A percentile compares a stretch with the other conserved stretches of the same genome.
phyloP scores from a whole-genome alignment of 164 flowering plant genomes.

The Macadamia integrifolia region DNA sequence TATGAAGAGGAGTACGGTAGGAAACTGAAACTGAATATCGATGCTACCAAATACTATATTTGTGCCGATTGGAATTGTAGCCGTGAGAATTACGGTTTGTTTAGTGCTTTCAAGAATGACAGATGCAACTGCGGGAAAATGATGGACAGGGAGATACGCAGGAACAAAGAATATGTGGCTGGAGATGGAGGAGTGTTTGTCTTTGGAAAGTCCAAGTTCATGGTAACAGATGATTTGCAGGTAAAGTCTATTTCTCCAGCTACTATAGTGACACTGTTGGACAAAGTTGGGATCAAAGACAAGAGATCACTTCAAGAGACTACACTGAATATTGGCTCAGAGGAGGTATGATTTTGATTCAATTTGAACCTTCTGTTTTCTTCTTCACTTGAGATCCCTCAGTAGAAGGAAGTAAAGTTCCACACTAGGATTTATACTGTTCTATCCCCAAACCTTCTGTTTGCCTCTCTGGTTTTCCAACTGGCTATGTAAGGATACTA shows the following conservation, averaged over 20 bases:
- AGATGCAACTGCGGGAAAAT: background rate
- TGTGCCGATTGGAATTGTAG: background rate
- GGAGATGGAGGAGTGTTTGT: slow-evolving; percentile 12
- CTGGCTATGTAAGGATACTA: too few species aligned
- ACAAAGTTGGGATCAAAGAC: slow-evolving; percentile 2
- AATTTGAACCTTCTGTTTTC: too few species aligned
- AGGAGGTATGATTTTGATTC: slow-evolving; percentile 2
- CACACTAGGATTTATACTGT: too few species aligned
- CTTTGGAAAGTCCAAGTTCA: background rate
- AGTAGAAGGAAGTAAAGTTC: too few species aligned
- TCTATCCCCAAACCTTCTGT: too few species aligned
- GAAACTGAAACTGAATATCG: slow-evolving; percentile 7
- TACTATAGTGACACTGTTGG: background rate
- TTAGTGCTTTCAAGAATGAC: too few species aligned
- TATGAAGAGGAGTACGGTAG: background rate
- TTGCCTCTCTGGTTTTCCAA: too few species aligned
- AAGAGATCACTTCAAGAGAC: background rate
- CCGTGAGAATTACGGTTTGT: too few species aligned
- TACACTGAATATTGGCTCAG: slow-evolving; percentile 1
- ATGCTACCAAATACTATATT: background rate
- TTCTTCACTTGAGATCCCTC: too few species aligned
- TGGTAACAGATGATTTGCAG: slow-evolving; percentile 19
- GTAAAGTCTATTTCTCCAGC: slow-evolving; percentile 3
- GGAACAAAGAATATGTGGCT: too few species aligned
- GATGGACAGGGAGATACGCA: background rate